A percentile compares a stretch with the other conserved stretches of the same genome.
These are phyloP conservation scores for Metschnikowia lachancei DNA, from an alignment of 805 yeast genomes.

Conservation along the genomic window DNA sequence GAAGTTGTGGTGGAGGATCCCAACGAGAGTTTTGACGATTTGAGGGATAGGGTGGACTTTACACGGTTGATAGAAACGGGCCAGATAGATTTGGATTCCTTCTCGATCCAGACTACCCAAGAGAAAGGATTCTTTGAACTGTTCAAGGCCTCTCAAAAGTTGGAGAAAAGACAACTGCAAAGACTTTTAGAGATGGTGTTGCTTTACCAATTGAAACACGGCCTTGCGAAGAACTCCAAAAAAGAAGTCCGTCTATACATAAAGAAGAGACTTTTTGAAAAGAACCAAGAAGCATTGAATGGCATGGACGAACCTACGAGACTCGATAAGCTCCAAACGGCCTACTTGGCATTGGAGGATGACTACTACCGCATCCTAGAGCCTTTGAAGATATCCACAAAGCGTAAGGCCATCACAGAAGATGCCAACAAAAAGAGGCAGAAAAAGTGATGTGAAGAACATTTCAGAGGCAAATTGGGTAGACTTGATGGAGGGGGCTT, in stretches of 20 bases:
- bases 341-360: conserved; percentile 63
- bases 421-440: conserved; percentile 7
- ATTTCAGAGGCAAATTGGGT: too few relatives aligned
- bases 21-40: conserved; percentile 84
- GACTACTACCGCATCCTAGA: conserved; percentile 64
- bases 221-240: conserved; percentile 24
- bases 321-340: conserved; percentile 70
- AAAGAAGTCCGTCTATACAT: conserved; percentile 55
- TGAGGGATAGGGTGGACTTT: conserved; percentile 81
- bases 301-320: conserved; percentile 64
- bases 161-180: conserved; percentile 75
- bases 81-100: conserved; percentile 10
- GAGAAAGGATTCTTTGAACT: conserved; percentile 38
- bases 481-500: background rate
- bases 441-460: conserved; percentile 3
- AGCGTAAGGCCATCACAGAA: conserved; percentile 15
- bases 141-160: conserved; percentile 45
- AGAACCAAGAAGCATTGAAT: conserved; percentile 74
- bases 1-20: conserved; percentile 95
- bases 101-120: conserved; percentile 8
- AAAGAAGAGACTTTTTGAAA: conserved; percentile 70
- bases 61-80: conserved; percentile 16
- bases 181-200: conserved; percentile 76
- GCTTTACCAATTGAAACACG: conserved; percentile 37
- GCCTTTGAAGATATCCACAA: conserved; percentile 23